These are phyloP conservation scores for Pythium brachiatum DNA, from an alignment of 352 stramenopile species.

Conservation along the genomic window DNA sequence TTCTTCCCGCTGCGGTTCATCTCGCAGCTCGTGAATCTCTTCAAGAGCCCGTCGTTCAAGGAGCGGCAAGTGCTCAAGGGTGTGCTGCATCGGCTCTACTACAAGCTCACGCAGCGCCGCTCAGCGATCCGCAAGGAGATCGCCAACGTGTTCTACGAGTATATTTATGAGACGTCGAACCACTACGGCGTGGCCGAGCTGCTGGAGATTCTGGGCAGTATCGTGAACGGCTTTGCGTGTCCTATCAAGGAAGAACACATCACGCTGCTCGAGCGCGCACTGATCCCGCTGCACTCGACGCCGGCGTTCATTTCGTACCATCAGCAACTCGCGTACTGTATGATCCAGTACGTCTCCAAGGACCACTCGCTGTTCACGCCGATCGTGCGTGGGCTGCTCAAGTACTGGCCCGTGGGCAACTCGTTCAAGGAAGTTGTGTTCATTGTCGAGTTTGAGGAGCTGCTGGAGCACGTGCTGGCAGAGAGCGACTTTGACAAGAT, in stretches of 20 bases:
- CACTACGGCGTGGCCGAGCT: conserved; percentile 87
- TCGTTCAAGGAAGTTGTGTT: conserved; percentile 90
- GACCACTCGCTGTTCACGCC: conserved; percentile 84
- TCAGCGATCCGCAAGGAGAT: conserved; percentile 88
- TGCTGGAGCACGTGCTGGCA: conserved; percentile 84
- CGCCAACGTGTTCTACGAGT: conserved; percentile 87
- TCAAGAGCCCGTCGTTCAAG: conserved; percentile 87
- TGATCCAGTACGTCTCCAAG: conserved; percentile 90
- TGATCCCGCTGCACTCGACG: conserved; percentile 85
- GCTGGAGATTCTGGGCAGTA: conserved; percentile 85
- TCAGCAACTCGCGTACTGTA: conserved; percentile 87
- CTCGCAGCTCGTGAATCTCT: conserved; percentile 75
- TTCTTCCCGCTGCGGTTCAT: conserved; percentile 84
- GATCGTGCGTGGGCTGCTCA: conserved; percentile 73
- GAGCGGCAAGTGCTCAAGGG: conserved; percentile 85
- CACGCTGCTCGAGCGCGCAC: conserved; percentile 73
- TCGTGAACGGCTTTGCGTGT: conserved; percentile 88
- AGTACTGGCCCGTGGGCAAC: conserved; percentile 86
- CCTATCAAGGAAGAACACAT: conserved; percentile 90
- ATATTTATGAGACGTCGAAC: conserved; percentile 91
- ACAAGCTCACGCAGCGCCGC: conserved; percentile 88
- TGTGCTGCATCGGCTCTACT: conserved; percentile 86
- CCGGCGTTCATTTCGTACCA: conserved; percentile 87
- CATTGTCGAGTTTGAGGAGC: conserved; percentile 86
- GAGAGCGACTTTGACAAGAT: conserved; percentile 77